Conservation (phyloP, 2,329 filamentous ascomycete species). For the Ophiostoma populinum region DNA sequence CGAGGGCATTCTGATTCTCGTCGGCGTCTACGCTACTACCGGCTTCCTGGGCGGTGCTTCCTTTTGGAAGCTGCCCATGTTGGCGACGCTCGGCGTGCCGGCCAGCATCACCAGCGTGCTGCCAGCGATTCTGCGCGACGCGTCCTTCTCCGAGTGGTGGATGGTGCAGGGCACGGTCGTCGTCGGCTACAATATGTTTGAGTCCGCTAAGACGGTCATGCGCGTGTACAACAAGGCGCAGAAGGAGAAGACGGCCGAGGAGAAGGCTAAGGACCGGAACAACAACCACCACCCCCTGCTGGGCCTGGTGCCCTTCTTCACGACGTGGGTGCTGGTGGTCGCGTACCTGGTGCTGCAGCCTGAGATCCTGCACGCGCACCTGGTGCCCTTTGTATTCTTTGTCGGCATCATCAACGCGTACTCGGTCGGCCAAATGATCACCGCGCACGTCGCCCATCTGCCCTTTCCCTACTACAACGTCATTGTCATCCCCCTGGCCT, state of each 20-base stretch:
- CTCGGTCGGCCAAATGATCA: conserved; percentile 89
- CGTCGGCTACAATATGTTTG: conserved; percentile 68
- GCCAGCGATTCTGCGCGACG: conserved; percentile 53
- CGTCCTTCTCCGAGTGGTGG: conserved; percentile 86
- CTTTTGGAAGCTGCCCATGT: conserved; percentile 81
- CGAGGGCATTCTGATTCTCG: conserved; percentile 77
- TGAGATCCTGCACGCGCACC: conserved; percentile 60
- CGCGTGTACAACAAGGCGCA: conserved; percentile 41
- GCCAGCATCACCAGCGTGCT: conserved; percentile 47
- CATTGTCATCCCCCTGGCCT: conserved; percentile 57
- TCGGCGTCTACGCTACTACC: conserved; percentile 66
- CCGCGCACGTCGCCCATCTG: conserved; percentile 75
- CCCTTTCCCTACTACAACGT: conserved; percentile 86
- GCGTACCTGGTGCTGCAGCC: conserved; percentile 76
- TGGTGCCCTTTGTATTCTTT: conserved; percentile 81
- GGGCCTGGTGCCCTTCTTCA: conserved; percentile 67
- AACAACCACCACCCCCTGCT: conserved; percentile 53
- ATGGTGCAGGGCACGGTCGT: conserved; percentile 72
- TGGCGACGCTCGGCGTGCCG: conserved; percentile 53
- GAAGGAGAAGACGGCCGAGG: conserved; percentile 17
- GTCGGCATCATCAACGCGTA: conserved; percentile 86
- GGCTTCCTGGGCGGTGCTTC: conserved; percentile 72
- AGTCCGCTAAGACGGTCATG: conserved; percentile 72
- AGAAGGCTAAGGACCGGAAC: conserved; percentile 2
- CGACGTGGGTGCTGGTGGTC: conserved; percentile 59